phyloP scores from a whole-genome alignment of 441 rosid species.

The Hura crepitans region DNA sequence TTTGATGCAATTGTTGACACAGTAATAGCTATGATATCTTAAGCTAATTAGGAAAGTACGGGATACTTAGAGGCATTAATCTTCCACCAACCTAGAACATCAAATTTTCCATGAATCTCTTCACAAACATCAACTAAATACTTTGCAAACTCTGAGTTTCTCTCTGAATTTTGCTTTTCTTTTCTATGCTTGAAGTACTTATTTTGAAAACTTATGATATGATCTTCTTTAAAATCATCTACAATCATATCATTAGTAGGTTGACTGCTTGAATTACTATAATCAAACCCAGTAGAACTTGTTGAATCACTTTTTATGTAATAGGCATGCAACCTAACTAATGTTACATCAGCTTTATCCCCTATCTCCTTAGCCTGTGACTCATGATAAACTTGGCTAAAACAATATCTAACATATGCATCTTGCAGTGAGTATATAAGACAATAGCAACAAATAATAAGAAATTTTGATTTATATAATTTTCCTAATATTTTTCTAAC shows the following conservation, averaged over 20 bases:
- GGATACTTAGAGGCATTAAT: background rate
- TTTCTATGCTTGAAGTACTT: background rate
- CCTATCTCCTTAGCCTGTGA: background rate
- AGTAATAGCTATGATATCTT: background rate
- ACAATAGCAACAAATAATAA: background rate
- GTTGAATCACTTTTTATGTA: background rate
- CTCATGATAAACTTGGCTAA: background rate
- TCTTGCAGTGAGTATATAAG: background rate
- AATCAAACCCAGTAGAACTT: too few species aligned
- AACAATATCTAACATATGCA: background rate
- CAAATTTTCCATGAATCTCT: background rate
- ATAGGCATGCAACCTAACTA: background rate
- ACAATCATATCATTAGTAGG: background rate
- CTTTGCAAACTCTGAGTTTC: background rate
- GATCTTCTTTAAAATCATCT: background rate
- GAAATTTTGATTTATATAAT: background rate
- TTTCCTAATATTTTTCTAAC: background rate
- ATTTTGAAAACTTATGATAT: background rate
- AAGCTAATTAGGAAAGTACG: background rate
- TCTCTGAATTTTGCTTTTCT: background rate
- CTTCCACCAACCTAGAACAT: background rate
- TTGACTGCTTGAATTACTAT: background rate
- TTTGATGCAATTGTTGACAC: background rate
- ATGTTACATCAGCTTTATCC: background rate
- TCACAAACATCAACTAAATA: background rate